A percentile compares a stretch with the other conserved stretches of the same genome.
These are phyloP conservation scores for Brassica napus DNA, from an alignment of 345 rosid genomes.

Conservation along the genomic window Da-Ae NC_063436.1:36300001-36300500, in stretches of 20 bases:
- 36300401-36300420: too few species aligned
- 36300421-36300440: too few species aligned
- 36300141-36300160: constrained; percentile 42
- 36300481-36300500: too few species aligned
- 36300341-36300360: too few species aligned
- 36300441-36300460: too few species aligned
- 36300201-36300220: constrained; percentile 39
- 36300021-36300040: constrained; percentile 48
- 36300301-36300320: too few species aligned
- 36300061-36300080: constrained; percentile 50
- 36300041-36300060: constrained; percentile 39
- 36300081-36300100: constrained; percentile 20
- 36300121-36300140: constrained; percentile 44
- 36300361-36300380: too few species aligned
- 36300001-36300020: constrained; percentile 44
- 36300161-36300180: constrained; percentile 43
- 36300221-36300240: constrained; percentile 48
- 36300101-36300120: constrained; percentile 49
- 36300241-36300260: constrained; percentile 59
- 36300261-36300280: constrained; percentile 55
- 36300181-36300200: constrained; percentile 46
- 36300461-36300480: too few species aligned
- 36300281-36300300: too few species aligned
- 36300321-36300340: too few species aligned
- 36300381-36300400: too few species aligned